Evolutionary conservation across 78 protist species (phyloP).

Genomic region (Dictyostelium citrinum): DNA sequence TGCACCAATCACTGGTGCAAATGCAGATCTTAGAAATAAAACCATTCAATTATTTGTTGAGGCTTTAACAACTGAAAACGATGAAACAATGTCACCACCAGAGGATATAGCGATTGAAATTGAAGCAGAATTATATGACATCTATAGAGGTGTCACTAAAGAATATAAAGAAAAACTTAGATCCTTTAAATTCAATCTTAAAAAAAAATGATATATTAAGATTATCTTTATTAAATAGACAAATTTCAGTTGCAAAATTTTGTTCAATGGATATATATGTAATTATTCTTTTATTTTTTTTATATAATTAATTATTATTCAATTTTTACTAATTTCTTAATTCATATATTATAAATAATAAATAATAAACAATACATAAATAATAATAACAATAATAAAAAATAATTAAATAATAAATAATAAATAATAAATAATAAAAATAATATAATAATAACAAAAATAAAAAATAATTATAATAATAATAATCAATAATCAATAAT

Average conservation of each 20-base stretch:
- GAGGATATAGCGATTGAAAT: conserved; percentile 6
- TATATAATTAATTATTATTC: no score
- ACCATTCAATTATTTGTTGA: conserved; percentile 18
- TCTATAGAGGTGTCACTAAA: background rate
- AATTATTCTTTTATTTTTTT: no score
- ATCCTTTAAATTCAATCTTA: conserved; percentile 34
- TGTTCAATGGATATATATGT: conserved; percentile 39
- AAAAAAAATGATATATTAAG: background rate
- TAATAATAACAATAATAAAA: no score
- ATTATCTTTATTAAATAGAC: background rate
- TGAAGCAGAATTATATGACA: background rate
- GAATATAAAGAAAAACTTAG: conserved; percentile 36
- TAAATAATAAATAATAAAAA: no score
- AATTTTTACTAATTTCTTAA: no score
- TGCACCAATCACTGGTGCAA: background rate
- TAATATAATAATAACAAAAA: no score
- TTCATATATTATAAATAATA: no score
- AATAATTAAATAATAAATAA: no score
- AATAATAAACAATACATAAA: no score
- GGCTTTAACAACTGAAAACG: background rate
- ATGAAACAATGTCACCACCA: background rate
- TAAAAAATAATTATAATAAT: no score
- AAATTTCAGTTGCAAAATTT: background rate
- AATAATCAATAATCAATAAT: no score
- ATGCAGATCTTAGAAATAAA: conserved; percentile 5